Conservation (phyloP, 1,139 yeast species). For the Tardiomyces depauwii region DNA sequence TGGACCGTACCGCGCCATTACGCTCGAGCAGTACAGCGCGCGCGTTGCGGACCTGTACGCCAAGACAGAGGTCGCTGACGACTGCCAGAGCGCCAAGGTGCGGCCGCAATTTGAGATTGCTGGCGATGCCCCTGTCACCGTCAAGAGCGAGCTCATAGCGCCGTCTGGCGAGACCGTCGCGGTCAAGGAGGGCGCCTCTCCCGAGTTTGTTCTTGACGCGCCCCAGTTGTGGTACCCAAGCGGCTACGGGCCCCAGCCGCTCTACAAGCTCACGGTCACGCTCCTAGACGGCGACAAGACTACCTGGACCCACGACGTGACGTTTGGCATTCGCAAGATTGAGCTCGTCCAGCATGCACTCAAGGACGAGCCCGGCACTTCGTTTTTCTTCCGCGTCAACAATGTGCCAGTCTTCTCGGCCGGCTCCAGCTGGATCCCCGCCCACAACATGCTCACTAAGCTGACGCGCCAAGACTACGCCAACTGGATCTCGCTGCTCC, state of each 20-base stretch:
- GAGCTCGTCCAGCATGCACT: slow-evolving; percentile 31
- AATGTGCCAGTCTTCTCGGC: slow-evolving; percentile 28
- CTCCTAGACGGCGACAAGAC: slow-evolving; percentile 5
- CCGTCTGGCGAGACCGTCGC: slow-evolving; percentile 7
- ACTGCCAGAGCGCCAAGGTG: slow-evolving; percentile 2
- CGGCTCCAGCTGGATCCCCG: slow-evolving; percentile 42
- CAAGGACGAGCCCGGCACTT: slow-evolving; percentile 25
- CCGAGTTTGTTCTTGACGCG: slow-evolving; percentile 4
- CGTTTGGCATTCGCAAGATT: slow-evolving; percentile 30
- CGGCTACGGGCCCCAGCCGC: slow-evolving; percentile 29
- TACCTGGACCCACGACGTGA: slow-evolving; percentile 6
- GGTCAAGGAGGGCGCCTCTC: too few relatives aligned
- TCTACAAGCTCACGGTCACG: slow-evolving; percentile 21
- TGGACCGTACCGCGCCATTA: slow-evolving; percentile 33
- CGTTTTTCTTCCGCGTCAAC: slow-evolving; percentile 35
- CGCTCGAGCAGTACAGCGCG: slow-evolving; percentile 16
- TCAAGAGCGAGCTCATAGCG: slow-evolving; percentile 4
- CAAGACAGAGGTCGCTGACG: slow-evolving; percentile 4
- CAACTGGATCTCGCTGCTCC: slow-evolving; percentile 26
- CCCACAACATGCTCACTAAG: slow-evolving; percentile 30
- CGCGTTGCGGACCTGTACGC: slow-evolving; percentile 3
- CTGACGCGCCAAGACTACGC: slow-evolving; percentile 27
- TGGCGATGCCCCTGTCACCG: neutral
- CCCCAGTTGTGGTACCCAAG: slow-evolving; percentile 35
- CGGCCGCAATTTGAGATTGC: slow-evolving; percentile 1